Conservation (phyloP, 2,329 filamentous ascomycete species). For the Chaetomium sp. region DNA sequence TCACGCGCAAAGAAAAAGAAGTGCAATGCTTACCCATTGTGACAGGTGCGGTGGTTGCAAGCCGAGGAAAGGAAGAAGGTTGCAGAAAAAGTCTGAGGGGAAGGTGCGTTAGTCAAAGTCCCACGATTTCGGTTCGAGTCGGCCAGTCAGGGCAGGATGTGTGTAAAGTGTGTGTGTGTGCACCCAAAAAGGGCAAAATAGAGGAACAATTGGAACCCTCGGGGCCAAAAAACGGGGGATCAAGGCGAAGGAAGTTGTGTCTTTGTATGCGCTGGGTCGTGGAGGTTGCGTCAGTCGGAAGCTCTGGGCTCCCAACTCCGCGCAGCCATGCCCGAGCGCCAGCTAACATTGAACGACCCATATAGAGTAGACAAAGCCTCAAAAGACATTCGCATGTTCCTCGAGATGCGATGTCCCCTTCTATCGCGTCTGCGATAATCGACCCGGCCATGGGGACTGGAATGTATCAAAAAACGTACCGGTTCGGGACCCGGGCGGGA, state of each 20-base stretch:
- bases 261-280: too few species aligned
- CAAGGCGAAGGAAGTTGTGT: too few species aligned
- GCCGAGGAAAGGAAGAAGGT: conserved; percentile 10
- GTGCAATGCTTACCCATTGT: conserved; percentile 42
- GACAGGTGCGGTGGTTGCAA: conserved; percentile 25
- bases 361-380: too few species aligned
- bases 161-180: conserved; percentile 3
- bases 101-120: conserved; percentile 23
- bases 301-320: too few species aligned
- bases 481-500: conserved; percentile 11
- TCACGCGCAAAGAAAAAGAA: conserved; percentile 21
- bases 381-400: too few species aligned
- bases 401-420: too few species aligned
- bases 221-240: too few species aligned
- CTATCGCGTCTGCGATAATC: not conserved
- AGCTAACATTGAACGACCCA: too few species aligned
- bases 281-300: too few species aligned
- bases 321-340: too few species aligned
- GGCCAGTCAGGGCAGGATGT: not conserved
- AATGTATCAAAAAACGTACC: conserved; percentile 18
- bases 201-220: too few species aligned
- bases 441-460: conserved; percentile 1
- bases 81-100: conserved; percentile 11
- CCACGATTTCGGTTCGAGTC: not conserved
- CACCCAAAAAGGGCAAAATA: not conserved